Evolutionary conservation across 306 rosid species (phyloP), one percentile per base, ranked within the genome.

Genomic region (Vachellia collinsii): DNA sequence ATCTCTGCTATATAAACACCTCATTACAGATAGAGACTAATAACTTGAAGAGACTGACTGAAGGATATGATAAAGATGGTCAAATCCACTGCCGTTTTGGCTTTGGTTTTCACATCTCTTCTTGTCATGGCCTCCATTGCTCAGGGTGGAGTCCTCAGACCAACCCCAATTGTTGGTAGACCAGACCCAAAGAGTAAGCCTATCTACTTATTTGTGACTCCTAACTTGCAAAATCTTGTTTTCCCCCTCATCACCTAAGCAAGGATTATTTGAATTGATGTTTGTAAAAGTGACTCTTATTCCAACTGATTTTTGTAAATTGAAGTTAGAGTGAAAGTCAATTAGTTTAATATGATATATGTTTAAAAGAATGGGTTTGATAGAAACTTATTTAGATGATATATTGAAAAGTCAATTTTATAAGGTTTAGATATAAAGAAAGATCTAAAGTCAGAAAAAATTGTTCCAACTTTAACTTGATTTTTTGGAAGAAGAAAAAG

Each of bases 181-280:
- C 61, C 83, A 83, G 20, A 44, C 34, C 80, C 80, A 23, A 8
- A 73, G 0, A 46, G 86, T 83, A 79, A 54, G 34, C 34, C 2
- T 8, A 11, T 43, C 47, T 43, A 43, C 8, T 43, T 43, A 43
- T 53, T 6, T 53, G 59, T 0, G 59, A 7, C 59, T 6, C 11
- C 1, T 53, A 53, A 20, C 29, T n/a, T 10, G 8, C 29, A 56
- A 56, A 56, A 16, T 56, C 12, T n/a, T 20, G 4, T 20, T 7
- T 19, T 11, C 5, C 20, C 0, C 7, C 19, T 53, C 14, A 5
- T 8, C 46, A 0, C 11, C 2, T 3, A 8, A 43, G 7, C 10
- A 1, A 11, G 46, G 12, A 8, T 43, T 43, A 11, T 3, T 8
- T 43, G 10, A 11, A 42, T 42, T 11, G 8, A 42, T 3, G 11